Percentiles rank a stretch among this genome's conserved stretches.
Evolutionary conservation across 306 rosid genomes (phyloP).

Genomic region (Cicer cuneatum): DNA sequence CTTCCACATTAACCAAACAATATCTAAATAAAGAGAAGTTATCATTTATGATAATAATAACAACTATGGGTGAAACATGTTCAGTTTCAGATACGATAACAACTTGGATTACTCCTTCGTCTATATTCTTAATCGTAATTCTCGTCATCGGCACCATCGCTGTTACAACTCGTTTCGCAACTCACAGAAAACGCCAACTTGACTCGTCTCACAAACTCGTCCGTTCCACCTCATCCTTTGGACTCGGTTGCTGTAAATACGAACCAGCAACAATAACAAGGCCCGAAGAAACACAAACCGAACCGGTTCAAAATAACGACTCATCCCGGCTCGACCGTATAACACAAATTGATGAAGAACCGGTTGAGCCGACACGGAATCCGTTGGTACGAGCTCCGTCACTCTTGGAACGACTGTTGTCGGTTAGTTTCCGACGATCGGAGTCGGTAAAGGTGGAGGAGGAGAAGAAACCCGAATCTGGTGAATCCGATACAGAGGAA

Average conservation of each 20-base stretch:
- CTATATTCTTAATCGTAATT: constrained; percentile 73
- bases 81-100: constrained; percentile 31
- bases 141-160: constrained; percentile 65
- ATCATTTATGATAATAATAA: too few relatives aligned
- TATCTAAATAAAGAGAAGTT: not conserved
- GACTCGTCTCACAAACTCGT: constrained; percentile 38
- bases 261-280: not conserved
- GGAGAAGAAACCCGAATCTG: constrained; percentile 18
- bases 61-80: not conserved
- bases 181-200: constrained; percentile 12
- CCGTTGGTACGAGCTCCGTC: constrained; percentile 48
- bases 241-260: constrained; percentile 41
- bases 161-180: constrained; percentile 53
- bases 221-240: constrained; percentile 63
- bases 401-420: constrained; percentile 55
- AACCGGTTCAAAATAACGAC: not conserved
- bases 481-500: constrained; percentile 46
- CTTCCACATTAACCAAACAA: not conserved
- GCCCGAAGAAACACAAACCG: not conserved
- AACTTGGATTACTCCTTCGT: constrained; percentile 67
- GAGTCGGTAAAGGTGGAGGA: constrained; percentile 38
- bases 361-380: not conserved
- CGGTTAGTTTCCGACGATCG: constrained; percentile 49
- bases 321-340: constrained; percentile 7
- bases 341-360: not conserved